Evolutionary conservation across 192 early-diverging fungal genomes (phyloP).

Genomic region (Phycomyces nitens): DNA sequence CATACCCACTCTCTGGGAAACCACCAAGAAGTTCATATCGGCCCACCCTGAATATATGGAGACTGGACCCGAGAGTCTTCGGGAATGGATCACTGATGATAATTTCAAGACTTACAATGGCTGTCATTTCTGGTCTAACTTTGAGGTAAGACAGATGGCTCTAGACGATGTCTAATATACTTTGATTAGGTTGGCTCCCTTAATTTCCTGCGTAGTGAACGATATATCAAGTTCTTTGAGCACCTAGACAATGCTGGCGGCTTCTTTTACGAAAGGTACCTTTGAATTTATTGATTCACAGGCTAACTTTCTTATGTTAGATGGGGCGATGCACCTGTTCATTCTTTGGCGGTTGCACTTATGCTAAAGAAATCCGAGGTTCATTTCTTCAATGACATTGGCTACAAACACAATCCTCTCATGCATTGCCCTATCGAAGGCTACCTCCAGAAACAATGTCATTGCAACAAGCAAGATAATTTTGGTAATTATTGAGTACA

Average conservation of each 20-base stretch:
- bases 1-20: constrained; percentile 62
- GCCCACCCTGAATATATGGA: constrained; percentile 38
- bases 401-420: constrained; percentile 27
- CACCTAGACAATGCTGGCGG: constrained; percentile 56
- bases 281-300: neutral
- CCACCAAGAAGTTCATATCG: constrained; percentile 46
- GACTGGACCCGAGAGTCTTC: constrained; percentile 25
- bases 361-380: constrained; percentile 22
- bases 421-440: constrained; percentile 26
- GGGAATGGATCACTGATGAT: constrained; percentile 50
- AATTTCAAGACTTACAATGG: constrained; percentile 53
- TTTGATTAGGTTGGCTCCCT: constrained; percentile 51
- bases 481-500: constrained; percentile 21
- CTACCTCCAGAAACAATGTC: constrained; percentile 14
- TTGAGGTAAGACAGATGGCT: constrained; percentile 39
- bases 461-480: constrained; percentile 22
- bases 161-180: neutral
- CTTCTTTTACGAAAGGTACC: constrained; percentile 80
- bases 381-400: constrained; percentile 37
- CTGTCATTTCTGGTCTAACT: constrained; percentile 81
- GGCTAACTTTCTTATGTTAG: neutral
- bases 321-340: constrained; percentile 36
- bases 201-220: constrained; percentile 48
- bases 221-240: constrained; percentile 57
- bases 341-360: constrained; percentile 30